Evolutionary conservation across 768 basidiomycete genomes (phyloP), one percentile per base, ranked within the genome.

Genomic region (Vararia minispora): DNA sequence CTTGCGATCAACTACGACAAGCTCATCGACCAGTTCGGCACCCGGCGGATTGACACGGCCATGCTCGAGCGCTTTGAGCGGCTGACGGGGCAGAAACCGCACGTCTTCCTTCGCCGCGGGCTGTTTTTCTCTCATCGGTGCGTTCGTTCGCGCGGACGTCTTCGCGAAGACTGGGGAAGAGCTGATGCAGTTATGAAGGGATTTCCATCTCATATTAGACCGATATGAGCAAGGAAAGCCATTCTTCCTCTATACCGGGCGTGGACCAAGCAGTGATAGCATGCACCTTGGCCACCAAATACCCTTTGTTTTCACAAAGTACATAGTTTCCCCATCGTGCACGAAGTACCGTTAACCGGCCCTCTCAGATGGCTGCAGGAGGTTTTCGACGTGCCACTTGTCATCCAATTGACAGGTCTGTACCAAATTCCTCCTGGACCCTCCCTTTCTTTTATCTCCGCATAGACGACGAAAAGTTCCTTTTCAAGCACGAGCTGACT

Each of bases 51-150:
- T 46, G 82, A 92, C 49, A 55, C 64, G 2, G 78, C 74, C 17
- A 58, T 99, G 30, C 64, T 99, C 14, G 76, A 79, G 44, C 74
- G 95, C 21, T 99, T 99, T 51, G 90, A 98, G 63, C 74, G 71
- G 33, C 59, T 98, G 37, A 98, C 95, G 7, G 94, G 94, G 4
- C 71, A 75, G 39, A 76, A 69, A 42, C 90, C 95, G 8, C 94
- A 99, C 60, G 65, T 86, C 11, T 71, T 98, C 37, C 65, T 99
- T 35, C 70, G 94, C 26, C 69, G 94, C 40, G 90, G 89, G 12
- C 87, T 85, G 74, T 99, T 98, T 67, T 99, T 97, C 62, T 97
- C 92, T 13, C 95, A 99, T 63, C 79, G 94, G 92, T 88, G 48
- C 47, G 76, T 33, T 37, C 13, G 24, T 17, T 23, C 18, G 24